Percentiles rank a stretch among this genome's conserved stretches.
Evolutionary conservation across 148 eudicot species (phyloP).

Genomic region (Selenicereus undatus): DNA sequence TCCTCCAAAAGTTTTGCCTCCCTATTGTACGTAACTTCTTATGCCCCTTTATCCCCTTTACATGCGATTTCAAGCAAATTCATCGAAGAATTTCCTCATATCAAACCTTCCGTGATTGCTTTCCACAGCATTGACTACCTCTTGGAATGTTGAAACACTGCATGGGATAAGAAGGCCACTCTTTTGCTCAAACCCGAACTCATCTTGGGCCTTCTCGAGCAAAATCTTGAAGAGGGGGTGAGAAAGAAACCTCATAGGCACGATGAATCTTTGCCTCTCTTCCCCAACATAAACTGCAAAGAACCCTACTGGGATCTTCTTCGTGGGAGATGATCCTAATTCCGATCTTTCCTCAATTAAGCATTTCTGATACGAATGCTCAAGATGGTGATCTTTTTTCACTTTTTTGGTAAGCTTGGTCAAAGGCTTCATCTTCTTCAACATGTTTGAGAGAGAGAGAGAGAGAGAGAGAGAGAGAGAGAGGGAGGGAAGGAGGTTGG

Average conservation of each 20-base stretch:
- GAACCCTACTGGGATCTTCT: constrained; percentile 43
- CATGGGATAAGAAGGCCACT: constrained; percentile 74
- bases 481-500: not conserved
- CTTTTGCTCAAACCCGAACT: constrained; percentile 68
- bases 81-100: constrained; percentile 53
- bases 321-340: constrained; percentile 14
- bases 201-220: constrained; percentile 66
- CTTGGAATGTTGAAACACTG: constrained; percentile 51
- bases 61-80: constrained; percentile 17
- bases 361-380: constrained; percentile 29
- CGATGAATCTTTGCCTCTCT: constrained; percentile 58
- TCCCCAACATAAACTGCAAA: constrained; percentile 70
- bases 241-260: constrained; percentile 63
- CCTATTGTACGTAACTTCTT: not conserved
- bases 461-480: constrained; percentile 14
- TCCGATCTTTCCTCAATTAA: constrained; percentile 29
- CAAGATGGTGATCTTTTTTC: constrained; percentile 17
- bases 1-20: constrained; percentile 8
- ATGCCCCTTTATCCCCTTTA: not conserved
- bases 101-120: constrained; percentile 57
- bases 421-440: constrained; percentile 52
- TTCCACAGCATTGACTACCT: constrained; percentile 51
- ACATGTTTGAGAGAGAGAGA: constrained; percentile 27
- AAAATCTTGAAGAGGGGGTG: constrained; percentile 90
- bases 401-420: constrained; percentile 45